Evolutionary conservation across 768 basidiomycete genomes (phyloP).

Genomic region (Pleurotus tuber-regium): DNA sequence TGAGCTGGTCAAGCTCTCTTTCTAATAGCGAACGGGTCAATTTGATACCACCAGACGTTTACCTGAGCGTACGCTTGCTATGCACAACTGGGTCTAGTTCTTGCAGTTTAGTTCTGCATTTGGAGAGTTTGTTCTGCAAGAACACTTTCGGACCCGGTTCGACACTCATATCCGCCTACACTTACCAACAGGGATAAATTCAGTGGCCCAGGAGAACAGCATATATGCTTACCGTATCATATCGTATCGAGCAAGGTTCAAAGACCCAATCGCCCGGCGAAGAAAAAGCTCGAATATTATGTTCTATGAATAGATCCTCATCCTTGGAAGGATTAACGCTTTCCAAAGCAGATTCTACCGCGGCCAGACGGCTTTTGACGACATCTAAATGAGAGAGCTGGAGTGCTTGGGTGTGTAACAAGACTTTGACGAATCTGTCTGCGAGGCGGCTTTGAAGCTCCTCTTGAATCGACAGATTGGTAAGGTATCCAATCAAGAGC

Average conservation of each 20-base stretch:
- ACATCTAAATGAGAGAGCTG: slow-evolving; percentile 57
- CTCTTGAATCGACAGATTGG: slow-evolving; percentile 48
- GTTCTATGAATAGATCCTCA: slow-evolving; percentile 68
- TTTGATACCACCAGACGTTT: slow-evolving; percentile 5
- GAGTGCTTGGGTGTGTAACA: slow-evolving; percentile 58
- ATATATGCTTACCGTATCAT: slow-evolving; percentile 60
- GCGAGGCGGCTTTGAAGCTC: slow-evolving; percentile 65
- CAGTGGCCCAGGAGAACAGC: slow-evolving; percentile 9
- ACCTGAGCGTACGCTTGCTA: slow-evolving; percentile 53
- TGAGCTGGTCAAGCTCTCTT: slow-evolving; percentile 51
- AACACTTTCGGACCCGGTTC: slow-evolving; percentile 74
- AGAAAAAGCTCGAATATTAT: slow-evolving; percentile 66
- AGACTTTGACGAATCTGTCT: slow-evolving; percentile 48
- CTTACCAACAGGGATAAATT: background rate
- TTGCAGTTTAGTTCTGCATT: slow-evolving; percentile 56
- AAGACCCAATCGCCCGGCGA: slow-evolving; percentile 69
- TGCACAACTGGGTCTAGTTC: slow-evolving; percentile 58
- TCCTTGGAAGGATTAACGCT: slow-evolving; percentile 58
- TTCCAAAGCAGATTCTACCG: slow-evolving; percentile 45
- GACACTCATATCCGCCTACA: slow-evolving; percentile 56
- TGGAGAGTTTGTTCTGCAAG: slow-evolving; percentile 74
- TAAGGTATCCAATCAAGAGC: slow-evolving; percentile 11
- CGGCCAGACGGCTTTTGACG: slow-evolving; percentile 48
- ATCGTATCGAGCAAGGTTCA: slow-evolving; percentile 70
- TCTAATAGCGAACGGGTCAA: slow-evolving; percentile 32